Evolutionary conservation across 352 stramenopile species (phyloP).

Genomic region (Phytophthora sansomeana): DNA sequence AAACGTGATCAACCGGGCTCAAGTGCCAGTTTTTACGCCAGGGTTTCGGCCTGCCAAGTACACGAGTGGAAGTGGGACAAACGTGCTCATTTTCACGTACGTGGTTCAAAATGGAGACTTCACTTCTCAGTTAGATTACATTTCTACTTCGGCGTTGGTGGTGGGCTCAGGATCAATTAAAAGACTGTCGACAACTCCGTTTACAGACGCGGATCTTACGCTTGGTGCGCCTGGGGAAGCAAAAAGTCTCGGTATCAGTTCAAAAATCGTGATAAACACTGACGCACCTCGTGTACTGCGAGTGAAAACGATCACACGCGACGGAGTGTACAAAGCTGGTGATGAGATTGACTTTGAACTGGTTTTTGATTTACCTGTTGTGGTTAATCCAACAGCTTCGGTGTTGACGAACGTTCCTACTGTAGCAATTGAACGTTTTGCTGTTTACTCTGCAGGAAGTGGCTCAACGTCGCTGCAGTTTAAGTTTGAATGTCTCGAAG

Average conservation of each 20-base stretch:
- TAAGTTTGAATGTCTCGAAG: constrained; percentile 41
- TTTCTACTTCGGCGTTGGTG: constrained; percentile 52
- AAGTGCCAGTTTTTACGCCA: constrained; percentile 52
- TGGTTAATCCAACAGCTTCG: constrained; percentile 42
- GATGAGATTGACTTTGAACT: constrained; percentile 59
- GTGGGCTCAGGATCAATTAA: constrained; percentile 68
- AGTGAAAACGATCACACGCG: constrained; percentile 56
- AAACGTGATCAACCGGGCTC: constrained; percentile 25
- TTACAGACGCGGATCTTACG: constrained; percentile 58
- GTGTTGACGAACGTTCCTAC: constrained; percentile 47
- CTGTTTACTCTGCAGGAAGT: constrained; percentile 56
- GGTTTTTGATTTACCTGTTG: constrained; percentile 62
- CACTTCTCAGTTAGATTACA: constrained; percentile 57
- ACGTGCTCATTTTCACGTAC: constrained; percentile 61
- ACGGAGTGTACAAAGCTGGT: constrained; percentile 64
- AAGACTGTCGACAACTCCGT: constrained; percentile 55
- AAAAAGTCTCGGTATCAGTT: constrained; percentile 46
- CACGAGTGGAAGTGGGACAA: constrained; percentile 54
- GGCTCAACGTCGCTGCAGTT: constrained; percentile 63
- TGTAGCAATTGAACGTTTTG: constrained; percentile 38
- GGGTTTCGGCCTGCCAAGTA: constrained; percentile 63
- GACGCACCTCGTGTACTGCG: constrained; percentile 49
- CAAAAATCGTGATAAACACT: constrained; percentile 61
- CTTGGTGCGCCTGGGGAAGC: constrained; percentile 47
- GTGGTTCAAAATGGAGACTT: constrained; percentile 62